phyloP scores from a whole-genome alignment of 2,329 filamentous ascomycete species.

The Talaromyces sp. region DNA sequence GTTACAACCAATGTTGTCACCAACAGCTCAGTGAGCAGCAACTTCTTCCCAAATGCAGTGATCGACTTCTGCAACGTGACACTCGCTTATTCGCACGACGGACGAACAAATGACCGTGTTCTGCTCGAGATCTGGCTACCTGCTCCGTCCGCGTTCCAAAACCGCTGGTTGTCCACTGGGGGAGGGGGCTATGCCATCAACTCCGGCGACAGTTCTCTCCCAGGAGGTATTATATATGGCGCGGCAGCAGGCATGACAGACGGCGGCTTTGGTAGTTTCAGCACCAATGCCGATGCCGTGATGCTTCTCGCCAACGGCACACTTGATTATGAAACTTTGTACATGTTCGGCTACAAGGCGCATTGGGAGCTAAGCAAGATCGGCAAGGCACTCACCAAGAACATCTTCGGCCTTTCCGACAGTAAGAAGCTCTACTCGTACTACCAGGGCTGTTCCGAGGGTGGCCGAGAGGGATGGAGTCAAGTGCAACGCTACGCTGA shows the following conservation, averaged over 20 bases:
- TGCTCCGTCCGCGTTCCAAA: slow-evolving; percentile 38
- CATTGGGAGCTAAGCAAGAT: slow-evolving; percentile 45
- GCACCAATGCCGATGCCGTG: slow-evolving; percentile 32
- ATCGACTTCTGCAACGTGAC: slow-evolving; percentile 42
- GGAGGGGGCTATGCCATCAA: slow-evolving; percentile 46
- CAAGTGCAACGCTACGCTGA: slow-evolving; percentile 44
- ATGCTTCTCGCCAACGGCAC: slow-evolving; percentile 38
- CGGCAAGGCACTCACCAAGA: slow-evolving; percentile 39
- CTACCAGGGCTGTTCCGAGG: slow-evolving; percentile 49
- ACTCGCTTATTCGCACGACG: slow-evolving; percentile 43
- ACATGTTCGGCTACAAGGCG: slow-evolving; percentile 49
- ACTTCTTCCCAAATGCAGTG: slow-evolving; percentile 13
- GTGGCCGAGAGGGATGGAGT: slow-evolving; percentile 44
- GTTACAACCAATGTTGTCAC: slow-evolving; percentile 20
- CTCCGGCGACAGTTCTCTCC: slow-evolving; percentile 45
- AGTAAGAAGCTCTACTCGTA: slow-evolving; percentile 27
- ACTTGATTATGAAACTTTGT: slow-evolving; percentile 46
- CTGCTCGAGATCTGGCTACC: slow-evolving; percentile 41
- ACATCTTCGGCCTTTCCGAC: slow-evolving; percentile 28
- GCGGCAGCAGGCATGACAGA: slow-evolving; percentile 47
- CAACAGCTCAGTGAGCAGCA: slow-evolving; percentile 1
- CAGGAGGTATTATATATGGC: slow-evolving; percentile 43
- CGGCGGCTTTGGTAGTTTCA: slow-evolving; percentile 48
- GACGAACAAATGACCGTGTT: slow-evolving; percentile 29
- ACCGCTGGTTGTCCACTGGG: slow-evolving; percentile 44